Percentiles rank a stretch among this genome's conserved stretches.
Evolutionary conservation across 176 grass and related monocot genomes (phyloP).

Genomic region (Carex littledalei): DNA sequence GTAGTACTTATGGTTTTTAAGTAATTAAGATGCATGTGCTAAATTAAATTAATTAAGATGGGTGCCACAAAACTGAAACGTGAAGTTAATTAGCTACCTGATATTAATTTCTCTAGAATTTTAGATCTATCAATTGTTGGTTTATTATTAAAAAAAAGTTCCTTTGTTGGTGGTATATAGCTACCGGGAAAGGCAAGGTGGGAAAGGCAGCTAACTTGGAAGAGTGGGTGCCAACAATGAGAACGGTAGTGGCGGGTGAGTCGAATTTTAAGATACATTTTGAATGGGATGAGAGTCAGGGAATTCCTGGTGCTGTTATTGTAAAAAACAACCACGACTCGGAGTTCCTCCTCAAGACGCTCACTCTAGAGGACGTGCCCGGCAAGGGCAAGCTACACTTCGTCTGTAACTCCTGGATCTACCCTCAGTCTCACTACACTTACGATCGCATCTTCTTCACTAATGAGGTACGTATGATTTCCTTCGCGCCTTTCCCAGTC

Average conservation of each 20-base stretch:
- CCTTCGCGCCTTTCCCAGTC: too few species aligned
- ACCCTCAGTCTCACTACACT: slow-evolving; percentile 33
- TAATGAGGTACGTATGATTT: slow-evolving; percentile 36
- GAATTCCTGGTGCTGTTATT: slow-evolving; percentile 51
- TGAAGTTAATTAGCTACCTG: too few species aligned
- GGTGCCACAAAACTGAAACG: too few species aligned
- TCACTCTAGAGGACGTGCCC: slow-evolving; percentile 45
- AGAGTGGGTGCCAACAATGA: slow-evolving; percentile 34
- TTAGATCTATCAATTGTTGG: not conserved
- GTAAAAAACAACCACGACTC: slow-evolving; percentile 50
- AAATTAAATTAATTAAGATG: not conserved
- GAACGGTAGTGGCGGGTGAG: slow-evolving; percentile 37
- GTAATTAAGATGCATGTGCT: not conserved
- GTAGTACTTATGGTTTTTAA: not conserved
- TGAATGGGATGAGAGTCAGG: slow-evolving; percentile 56
- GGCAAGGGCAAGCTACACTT: slow-evolving; percentile 47
- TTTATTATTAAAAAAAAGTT: too few species aligned
- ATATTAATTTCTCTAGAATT: too few species aligned
- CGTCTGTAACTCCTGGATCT: slow-evolving; percentile 70
- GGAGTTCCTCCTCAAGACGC: slow-evolving; percentile 69
- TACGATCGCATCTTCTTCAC: slow-evolving; percentile 64
- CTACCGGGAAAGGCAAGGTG: slow-evolving; percentile 22
- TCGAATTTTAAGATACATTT: slow-evolving; percentile 44
- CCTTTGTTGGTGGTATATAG: too few species aligned
- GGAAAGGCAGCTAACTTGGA: slow-evolving; percentile 41